Evolutionary conservation across 1,284 basidiomycete genomes (phyloP).

Genomic region (Cronartium quercuum): DNA sequence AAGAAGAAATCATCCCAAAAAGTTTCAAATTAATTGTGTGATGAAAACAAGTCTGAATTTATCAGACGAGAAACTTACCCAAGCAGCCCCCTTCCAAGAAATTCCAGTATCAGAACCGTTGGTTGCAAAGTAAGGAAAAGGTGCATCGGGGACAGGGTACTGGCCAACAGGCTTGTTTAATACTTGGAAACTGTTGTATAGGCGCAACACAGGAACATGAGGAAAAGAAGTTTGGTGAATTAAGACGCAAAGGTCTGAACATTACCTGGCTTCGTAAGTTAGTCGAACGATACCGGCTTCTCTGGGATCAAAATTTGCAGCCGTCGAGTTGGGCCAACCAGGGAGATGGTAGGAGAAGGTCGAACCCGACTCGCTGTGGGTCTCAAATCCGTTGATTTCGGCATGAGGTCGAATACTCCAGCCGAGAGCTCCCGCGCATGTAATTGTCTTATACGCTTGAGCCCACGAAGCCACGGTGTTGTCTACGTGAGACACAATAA

Average conservation of each 20-base stretch:
- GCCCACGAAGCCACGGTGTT: background rate
- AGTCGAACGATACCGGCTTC: background rate
- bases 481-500: background rate
- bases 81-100: constrained; percentile 18
- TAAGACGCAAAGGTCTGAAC: background rate
- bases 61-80: background rate
- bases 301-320: background rate
- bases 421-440: background rate
- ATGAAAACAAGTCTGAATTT: background rate
- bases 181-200: constrained; percentile 3
- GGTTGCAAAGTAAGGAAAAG: constrained; percentile 8
- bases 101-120: constrained; percentile 30
- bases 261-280: constrained; percentile 1
- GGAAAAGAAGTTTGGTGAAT: background rate
- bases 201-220: background rate
- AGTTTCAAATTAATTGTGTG: background rate
- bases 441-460: background rate
- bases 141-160: constrained; percentile 13
- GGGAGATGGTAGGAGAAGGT: background rate
- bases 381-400: background rate
- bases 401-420: background rate
- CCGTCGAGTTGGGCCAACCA: background rate
- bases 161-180: background rate
- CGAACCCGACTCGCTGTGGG: background rate
- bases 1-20: background rate